These are phyloP conservation scores for Mariannaea elegans DNA, from an alignment of 2,329 filamentous ascomycete species.

Conservation along the genomic window DNA sequence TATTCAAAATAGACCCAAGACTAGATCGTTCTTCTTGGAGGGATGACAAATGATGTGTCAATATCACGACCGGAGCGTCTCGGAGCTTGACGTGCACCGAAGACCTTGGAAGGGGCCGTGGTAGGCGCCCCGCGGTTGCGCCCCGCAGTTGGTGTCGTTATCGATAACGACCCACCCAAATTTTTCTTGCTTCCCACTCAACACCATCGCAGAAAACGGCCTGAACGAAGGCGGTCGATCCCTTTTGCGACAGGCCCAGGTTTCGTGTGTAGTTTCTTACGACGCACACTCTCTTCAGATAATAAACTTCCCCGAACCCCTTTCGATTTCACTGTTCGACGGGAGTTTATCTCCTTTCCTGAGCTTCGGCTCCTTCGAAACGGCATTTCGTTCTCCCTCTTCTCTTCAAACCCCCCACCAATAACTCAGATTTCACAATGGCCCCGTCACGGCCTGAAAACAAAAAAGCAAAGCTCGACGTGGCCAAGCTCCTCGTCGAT, in stretches of 20 bases:
- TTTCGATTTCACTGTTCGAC: neutral
- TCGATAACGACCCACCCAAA: slow-evolving; percentile 44
- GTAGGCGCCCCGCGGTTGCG: slow-evolving; percentile 29
- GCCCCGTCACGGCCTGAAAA: slow-evolving; percentile 51
- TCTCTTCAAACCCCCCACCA: slow-evolving; percentile 8
- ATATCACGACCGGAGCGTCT: slow-evolving; percentile 5
- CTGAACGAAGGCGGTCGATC: slow-evolving; percentile 9
- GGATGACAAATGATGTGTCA: slow-evolving; percentile 39
- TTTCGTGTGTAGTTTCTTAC: neutral
- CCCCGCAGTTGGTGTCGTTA: slow-evolving; percentile 42
- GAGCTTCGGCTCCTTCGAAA: neutral
- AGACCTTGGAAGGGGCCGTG: slow-evolving; percentile 7
- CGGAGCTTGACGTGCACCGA: slow-evolving; percentile 12
- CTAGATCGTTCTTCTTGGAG: neutral
- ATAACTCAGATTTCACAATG: slow-evolving; percentile 42
- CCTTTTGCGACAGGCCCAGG: slow-evolving; percentile 4
- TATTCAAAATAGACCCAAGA: neutral
- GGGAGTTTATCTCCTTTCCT: neutral
- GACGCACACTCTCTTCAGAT: too few relatives aligned
- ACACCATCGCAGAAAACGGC: slow-evolving; percentile 30
- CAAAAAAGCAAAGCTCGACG: slow-evolving; percentile 48
- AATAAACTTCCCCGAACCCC: too few relatives aligned
- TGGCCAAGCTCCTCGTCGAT: slow-evolving; percentile 47
- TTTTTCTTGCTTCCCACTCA: slow-evolving; percentile 41
- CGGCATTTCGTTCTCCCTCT: neutral